phyloP scores from a whole-genome alignment of 2,329 filamentous ascomycete genomes.

The Ophiostoma sp. region DNA sequence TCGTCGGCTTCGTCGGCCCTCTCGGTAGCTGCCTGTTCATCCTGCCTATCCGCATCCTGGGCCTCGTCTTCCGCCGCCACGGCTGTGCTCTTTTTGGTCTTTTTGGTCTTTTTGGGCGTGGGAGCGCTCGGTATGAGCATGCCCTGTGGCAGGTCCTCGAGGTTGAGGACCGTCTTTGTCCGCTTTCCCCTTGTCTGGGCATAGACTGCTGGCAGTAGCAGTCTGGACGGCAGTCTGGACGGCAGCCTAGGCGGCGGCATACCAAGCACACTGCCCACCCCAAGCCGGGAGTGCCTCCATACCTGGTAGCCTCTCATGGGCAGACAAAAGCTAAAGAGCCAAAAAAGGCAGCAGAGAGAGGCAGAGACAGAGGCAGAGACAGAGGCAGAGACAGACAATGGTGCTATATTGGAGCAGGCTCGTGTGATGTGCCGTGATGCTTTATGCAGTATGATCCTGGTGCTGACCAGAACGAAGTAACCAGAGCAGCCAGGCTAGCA shows the following conservation, averaged over 20 bases:
- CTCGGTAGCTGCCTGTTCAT: not conserved
- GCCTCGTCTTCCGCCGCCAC: not conserved
- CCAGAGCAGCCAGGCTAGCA: not conserved
- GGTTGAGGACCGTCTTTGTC: slow-evolving; percentile 48
- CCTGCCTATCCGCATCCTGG: not conserved
- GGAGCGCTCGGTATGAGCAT: slow-evolving; percentile 36
- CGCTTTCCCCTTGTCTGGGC: slow-evolving; percentile 1
- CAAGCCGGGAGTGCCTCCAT: slow-evolving; percentile 10
- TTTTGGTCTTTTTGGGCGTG: not conserved
- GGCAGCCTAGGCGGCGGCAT: not conserved
- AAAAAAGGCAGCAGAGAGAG: not conserved
- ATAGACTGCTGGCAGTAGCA: not conserved
- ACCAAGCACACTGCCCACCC: not conserved
- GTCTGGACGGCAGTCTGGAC: not conserved
- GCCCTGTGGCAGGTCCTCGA: slow-evolving; percentile 54
- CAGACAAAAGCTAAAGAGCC: too few species aligned
- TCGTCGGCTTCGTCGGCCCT: not conserved
- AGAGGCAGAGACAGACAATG: not conserved
- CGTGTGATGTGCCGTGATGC: not conserved
- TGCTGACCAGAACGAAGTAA: not conserved
- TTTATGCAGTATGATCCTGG: not conserved
- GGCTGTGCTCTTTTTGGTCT: not conserved
- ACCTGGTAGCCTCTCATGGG: not conserved
- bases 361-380: not conserved
- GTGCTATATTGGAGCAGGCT: slow-evolving; percentile 6